Evolutionary conservation across 352 stramenopile genomes (phyloP).

Genomic region (Phytopythium mirpurense): DNA sequence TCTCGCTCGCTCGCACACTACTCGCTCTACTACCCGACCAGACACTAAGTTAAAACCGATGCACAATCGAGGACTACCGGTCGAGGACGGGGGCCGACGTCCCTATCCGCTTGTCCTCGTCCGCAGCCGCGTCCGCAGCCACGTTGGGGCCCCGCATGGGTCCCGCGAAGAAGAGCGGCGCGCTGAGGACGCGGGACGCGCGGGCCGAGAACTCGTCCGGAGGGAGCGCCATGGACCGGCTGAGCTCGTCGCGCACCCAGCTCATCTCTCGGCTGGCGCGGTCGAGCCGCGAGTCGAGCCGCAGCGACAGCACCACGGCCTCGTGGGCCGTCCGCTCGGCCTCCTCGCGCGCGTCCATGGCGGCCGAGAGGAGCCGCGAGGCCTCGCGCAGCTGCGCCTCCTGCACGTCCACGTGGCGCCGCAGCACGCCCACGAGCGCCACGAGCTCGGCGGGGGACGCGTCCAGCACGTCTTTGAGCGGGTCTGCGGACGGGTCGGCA

Average conservation of each 20-base stretch:
- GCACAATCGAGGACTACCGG: too few relatives aligned
- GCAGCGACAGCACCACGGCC: conserved; percentile 60
- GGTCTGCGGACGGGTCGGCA: too few relatives aligned
- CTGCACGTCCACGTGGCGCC: conserved; percentile 64
- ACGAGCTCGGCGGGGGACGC: conserved; percentile 56
- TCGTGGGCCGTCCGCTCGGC: conserved; percentile 69
- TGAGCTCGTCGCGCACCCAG: conserved; percentile 17
- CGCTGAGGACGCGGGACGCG: conserved; percentile 5
- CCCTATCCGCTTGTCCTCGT: conserved; percentile 7
- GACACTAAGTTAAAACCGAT: too few relatives aligned
- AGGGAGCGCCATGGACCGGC: conserved; percentile 9
- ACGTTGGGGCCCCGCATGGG: too few relatives aligned
- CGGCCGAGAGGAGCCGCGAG: conserved; percentile 63
- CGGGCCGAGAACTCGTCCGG: conserved; percentile 4
- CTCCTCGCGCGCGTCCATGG: conserved; percentile 72
- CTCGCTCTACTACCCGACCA: too few relatives aligned
- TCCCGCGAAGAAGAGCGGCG: conserved; percentile 5
- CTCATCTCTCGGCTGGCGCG: conserved; percentile 44
- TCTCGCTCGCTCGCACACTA: too few relatives aligned
- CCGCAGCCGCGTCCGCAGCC: not conserved
- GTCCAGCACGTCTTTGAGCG: too few relatives aligned
- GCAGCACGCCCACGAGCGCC: conserved; percentile 63
- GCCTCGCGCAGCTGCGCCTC: conserved; percentile 71
- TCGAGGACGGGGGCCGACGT: not conserved
- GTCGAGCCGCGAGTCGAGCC: conserved; percentile 71